These are phyloP conservation scores for Paxillus rubicundulus DNA, from an alignment of 768 basidiomycete species.

Conservation along the genomic window DNA sequence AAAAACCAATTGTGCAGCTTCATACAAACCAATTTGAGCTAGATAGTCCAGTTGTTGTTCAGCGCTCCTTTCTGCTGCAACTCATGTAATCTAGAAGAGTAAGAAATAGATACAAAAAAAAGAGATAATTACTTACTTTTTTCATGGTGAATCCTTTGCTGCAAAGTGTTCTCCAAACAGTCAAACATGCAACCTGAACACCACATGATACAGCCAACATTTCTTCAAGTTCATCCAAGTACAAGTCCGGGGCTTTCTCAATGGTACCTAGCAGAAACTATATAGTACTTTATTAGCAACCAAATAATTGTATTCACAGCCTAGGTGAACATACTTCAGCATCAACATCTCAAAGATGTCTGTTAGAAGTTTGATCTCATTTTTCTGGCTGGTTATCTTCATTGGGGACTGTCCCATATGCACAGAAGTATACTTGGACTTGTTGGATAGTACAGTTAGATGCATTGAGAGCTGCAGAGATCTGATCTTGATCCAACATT, in stretches of 20 bases:
- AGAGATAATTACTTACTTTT: background rate
- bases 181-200: no score
- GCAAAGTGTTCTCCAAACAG: no score
- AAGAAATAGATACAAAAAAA: background rate
- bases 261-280: background rate
- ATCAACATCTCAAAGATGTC: background rate
- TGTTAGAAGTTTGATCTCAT: background rate
- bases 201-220: no score
- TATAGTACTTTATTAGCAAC: background rate
- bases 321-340: background rate
- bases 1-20: constrained; percentile 16
- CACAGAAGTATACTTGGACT: background rate
- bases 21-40: constrained; percentile 1
- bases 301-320: background rate
- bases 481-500: background rate
- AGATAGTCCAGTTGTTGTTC: background rate
- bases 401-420: background rate
- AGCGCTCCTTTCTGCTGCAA: background rate
- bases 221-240: background rate
- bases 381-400: background rate
- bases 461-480: background rate
- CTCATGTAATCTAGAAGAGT: background rate
- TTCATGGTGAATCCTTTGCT: constrained; percentile 3
- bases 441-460: background rate
- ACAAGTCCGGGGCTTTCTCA: background rate